Evolutionary conservation across 176 grass and related monocot genomes (phyloP), one percentile per base, ranked within the genome.

Genomic region (Aegilops sharonensis): DNA sequence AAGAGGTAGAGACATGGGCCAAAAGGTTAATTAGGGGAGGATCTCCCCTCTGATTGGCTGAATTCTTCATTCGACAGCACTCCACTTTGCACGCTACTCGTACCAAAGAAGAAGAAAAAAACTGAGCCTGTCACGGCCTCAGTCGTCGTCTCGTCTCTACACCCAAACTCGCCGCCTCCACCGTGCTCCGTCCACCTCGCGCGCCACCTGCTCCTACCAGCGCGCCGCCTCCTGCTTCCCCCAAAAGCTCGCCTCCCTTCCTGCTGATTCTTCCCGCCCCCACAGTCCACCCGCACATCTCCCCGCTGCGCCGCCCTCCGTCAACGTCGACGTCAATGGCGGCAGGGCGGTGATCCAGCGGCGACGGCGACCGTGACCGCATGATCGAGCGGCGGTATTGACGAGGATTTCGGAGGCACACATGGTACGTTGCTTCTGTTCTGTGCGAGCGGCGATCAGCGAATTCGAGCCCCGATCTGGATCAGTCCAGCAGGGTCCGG

Each of bases 281-380:
- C 74, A 32, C 47, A 8, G 74, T 11, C 74, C 74, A 31, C 27
- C 17, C 5, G 74, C 29, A 21, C 74, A 12, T 34, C 74, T 32
- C 73, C 73, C 27, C 47, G 72, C 27, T 4, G 45, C 74, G 25
- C 27, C 47, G 74, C 74, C 17, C 74, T 32, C 29, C 74, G 47
- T 77, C 74, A 56, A 77, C 47, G 48, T 4, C 47, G 74, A 34
- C 74, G 47, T 56, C 74, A 77, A 11, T 77, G 74, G 27, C 74
- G 74, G 74, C 74, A 34, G 74, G 74, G 20, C 74, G 74, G 74
- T 77, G 74, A 77, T 77, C 74, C 47, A 77, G 74, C 74, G 47
- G 74, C 29, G 74, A 77, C 74, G 27, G 47, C 27, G 47, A 56
- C 74, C 27, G 47, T 17, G 47, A 77, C 74, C 25, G 74, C 47